These are phyloP conservation scores for Toxoplasma gondii DNA, from an alignment of 169 alveolate genomes.

Conservation along the genomic window DNA sequence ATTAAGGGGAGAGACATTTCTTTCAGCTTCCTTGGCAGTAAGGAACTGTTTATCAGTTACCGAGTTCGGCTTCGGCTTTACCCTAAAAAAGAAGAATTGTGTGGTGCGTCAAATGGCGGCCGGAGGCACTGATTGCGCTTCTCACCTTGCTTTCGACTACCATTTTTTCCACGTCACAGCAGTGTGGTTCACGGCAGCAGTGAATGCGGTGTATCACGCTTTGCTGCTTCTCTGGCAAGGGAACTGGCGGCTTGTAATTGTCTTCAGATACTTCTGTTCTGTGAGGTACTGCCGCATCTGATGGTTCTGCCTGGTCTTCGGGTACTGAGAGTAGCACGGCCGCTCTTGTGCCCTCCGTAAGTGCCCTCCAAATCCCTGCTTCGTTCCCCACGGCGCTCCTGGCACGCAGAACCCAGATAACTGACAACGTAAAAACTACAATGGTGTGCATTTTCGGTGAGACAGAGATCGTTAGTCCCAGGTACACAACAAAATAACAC, in stretches of 20 bases:
- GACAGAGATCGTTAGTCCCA: neutral
- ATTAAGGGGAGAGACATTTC: neutral
- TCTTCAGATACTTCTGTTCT: neutral
- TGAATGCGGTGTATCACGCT: neutral
- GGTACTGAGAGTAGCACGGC: neutral
- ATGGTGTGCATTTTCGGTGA: neutral
- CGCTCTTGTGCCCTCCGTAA: neutral
- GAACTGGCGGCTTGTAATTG: conserved; percentile 12
- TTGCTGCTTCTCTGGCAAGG: neutral
- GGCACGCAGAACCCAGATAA: no score
- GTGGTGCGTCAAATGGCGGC: neutral
- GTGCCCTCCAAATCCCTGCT: neutral
- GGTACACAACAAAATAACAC: neutral
- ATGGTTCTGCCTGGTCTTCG: neutral
- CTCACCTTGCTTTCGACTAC: conserved; percentile 28
- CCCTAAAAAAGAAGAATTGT: neutral
- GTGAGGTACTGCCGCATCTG: neutral
- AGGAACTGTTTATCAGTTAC: neutral
- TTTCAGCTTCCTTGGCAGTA: neutral
- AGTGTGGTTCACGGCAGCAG: conserved; percentile 45
- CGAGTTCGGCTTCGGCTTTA: conserved; percentile 27
- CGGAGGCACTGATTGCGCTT: neutral
- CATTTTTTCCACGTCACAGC: conserved; percentile 36
- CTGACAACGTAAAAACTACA: no score
- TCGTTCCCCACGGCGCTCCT: no score